Base-by-base conservation (phyloP, 2,329 filamentous ascomycete species). In the Monilinia fructigena region DNA sequence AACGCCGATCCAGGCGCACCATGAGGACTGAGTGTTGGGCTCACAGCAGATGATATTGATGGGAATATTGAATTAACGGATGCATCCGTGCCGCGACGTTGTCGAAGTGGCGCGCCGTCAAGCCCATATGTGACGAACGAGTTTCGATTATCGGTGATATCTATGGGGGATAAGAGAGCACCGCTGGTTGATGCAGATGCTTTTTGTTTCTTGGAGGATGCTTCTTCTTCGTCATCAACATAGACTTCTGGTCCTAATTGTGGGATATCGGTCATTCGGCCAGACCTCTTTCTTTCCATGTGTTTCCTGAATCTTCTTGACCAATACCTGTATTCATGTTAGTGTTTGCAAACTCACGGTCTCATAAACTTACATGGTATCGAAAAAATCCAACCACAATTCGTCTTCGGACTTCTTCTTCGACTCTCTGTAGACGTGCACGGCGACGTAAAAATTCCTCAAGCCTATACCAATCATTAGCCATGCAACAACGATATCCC, bases 331-430 rank as follows among this genome's bases (percentile, higher is more conserved):
- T 3, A 54, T 54, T 55, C 16, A 14, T 40, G 55, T 75, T 63
- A 78, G 72, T 62, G 60, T n/a, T 56, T 53, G n/a, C 48, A 23
- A 10, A 40, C 54, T 14, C 2, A 5, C 6, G 4, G 10, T 10
- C 14, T n/a, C 16, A 16, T 12, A 35, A 50, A 40, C 85, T 79
- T 80, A 93, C 80, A 95, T 79, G 18, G 93, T 98, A 76, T 98
- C 91, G 78, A 99, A 98, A 98, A 80, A 99, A 99, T 52, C 93
- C 93, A 54, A 95, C 85, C 12, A 99, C 95, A 38, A 93, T 88
- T 70, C 94, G 91, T 67, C 96, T 88, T 67, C 92, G 90, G 54
- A 98, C 92, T 72, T 95, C 92, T 78, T 99, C 94, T 73, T 99
- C 92, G 1, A 99, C 94, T 68, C 94, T 89, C 77, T 98, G 94